Base-by-base conservation (phyloP, 2,329 filamentous ascomycete genomes). In the Colletotrichum higginsianum region DNA sequence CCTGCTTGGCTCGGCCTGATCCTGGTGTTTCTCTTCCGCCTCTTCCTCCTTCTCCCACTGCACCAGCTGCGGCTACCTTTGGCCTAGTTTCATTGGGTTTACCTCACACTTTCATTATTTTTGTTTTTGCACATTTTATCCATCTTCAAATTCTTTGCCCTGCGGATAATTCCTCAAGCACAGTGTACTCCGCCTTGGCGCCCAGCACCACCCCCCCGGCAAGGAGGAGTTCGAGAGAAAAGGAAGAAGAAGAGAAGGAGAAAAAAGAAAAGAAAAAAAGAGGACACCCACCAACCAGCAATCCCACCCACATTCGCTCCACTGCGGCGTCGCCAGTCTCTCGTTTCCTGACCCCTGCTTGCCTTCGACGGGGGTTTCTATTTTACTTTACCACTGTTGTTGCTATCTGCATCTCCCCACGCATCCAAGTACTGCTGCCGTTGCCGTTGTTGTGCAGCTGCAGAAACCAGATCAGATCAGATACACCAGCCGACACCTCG, bases 321-420 rank as follows among this genome's bases (percentile, higher is more conserved):
- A 56, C 67, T 67, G 67, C 64, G 62, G 63, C n/a, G 16, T 30
- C 56, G 26, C 64, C n/a, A 66, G 15, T 63, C 68, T 58, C 64
- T 71, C 65, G 65, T 61, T 56, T 47, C 53, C 68, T 21, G 50
- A 53, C 53, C 68, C 65, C 26, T 30, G 26, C 26, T 71, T 68
- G 68, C 52, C 63, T 60, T 35, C 57, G 26, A 58, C 21, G 38
- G 52, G 57, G 68, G 63, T 58, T 71, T 40, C 52, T 52, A 11
- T 7, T 38, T 23, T 21, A 26, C 49, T 50, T 21, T 21, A 4
- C 30, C 26, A 23, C n/a, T 49, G 49, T 64, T 16, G 49, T 35
- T 61, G 57, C 47, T 40, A 18, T n/a, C 49, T 46, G 49, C 38
- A 63, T 46, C 30, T 53, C 9, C 30, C 61, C 61, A 44, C 40